A percentile compares a stretch with the other conserved stretches of the same genome.
These are phyloP conservation scores for Gossypium turneri DNA, from an alignment of 345 rosid genomes.

Conservation along the genomic window DNA sequence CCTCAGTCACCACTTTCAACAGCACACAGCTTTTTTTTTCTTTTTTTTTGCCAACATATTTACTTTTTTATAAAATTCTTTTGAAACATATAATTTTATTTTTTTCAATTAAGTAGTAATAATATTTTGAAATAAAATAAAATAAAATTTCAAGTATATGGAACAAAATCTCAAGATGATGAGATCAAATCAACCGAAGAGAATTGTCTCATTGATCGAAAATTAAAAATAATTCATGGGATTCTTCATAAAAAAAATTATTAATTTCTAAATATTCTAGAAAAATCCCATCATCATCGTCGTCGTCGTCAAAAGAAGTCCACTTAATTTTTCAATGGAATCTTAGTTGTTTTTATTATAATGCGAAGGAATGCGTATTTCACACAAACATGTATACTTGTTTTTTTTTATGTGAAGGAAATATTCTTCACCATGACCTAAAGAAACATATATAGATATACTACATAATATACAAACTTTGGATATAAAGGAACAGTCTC, in stretches of 20 bases:
- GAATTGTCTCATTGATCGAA: neutral
- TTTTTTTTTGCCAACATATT: neutral
- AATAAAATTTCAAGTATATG: neutral
- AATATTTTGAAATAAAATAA: neutral
- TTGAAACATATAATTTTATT: neutral
- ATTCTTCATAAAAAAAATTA: neutral
- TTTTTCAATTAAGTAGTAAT: neutral
- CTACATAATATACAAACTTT: neutral
- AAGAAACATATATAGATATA: neutral
- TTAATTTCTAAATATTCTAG: neutral
- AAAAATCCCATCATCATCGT: neutral
- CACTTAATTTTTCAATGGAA: slow-evolving; percentile 23
- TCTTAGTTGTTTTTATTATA: slow-evolving; percentile 20
- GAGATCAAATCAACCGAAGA: neutral
- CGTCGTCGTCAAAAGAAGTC: neutral
- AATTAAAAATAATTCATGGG: neutral
- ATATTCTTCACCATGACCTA: neutral
- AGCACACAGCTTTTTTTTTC: neutral
- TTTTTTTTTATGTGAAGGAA: slow-evolving; percentile 3
- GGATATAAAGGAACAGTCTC: neutral
- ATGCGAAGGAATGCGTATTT: slow-evolving; percentile 1
- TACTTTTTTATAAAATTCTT: neutral
- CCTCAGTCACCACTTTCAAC: slow-evolving; percentile 12
- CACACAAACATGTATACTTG: neutral
- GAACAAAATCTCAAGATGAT: neutral